Evolutionary conservation across 2,329 filamentous ascomycete genomes (phyloP).

Genomic region (Malbranchea zuffiana): DNA sequence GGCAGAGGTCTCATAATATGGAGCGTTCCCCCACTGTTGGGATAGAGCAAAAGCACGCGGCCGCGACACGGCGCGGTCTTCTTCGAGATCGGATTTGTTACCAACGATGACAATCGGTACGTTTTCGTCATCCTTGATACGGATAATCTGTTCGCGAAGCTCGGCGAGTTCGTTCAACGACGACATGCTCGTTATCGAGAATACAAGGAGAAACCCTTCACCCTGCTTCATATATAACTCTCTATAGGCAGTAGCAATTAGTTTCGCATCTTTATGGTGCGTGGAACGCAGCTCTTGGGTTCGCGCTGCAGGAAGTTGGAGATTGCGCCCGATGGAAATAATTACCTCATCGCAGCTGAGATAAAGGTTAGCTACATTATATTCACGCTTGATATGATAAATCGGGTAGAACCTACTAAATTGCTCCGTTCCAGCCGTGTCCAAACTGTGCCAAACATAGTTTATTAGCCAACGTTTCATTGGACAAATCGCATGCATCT

Average conservation of each 20-base stretch:
- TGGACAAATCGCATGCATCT: background rate
- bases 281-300: too few relatives aligned
- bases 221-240: conserved; percentile 90
- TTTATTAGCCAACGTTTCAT: conserved; percentile 8
- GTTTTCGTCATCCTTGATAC: conserved; percentile 78
- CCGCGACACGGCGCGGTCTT: conserved; percentile 67
- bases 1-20: conserved; percentile 85
- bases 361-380: conserved; percentile 14
- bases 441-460: conserved; percentile 49
- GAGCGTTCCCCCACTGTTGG: conserved; percentile 75
- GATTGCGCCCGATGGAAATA: too few relatives aligned
- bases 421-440: conserved; percentile 85
- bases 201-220: conserved; percentile 82
- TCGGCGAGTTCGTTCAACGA: conserved; percentile 74
- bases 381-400: conserved; percentile 1
- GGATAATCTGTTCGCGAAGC: conserved; percentile 77
- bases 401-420: conserved; percentile 58
- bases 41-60: conserved; percentile 72
- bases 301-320: too few relatives aligned
- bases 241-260: too few relatives aligned
- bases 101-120: conserved; percentile 83
- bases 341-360: conserved; percentile 48
- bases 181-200: conserved; percentile 76
- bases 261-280: too few relatives aligned
- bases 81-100: conserved; percentile 84